Conservation (phyloP, 2,329 filamentous ascomycete species). For the Zopfia rhizophila region DNA sequence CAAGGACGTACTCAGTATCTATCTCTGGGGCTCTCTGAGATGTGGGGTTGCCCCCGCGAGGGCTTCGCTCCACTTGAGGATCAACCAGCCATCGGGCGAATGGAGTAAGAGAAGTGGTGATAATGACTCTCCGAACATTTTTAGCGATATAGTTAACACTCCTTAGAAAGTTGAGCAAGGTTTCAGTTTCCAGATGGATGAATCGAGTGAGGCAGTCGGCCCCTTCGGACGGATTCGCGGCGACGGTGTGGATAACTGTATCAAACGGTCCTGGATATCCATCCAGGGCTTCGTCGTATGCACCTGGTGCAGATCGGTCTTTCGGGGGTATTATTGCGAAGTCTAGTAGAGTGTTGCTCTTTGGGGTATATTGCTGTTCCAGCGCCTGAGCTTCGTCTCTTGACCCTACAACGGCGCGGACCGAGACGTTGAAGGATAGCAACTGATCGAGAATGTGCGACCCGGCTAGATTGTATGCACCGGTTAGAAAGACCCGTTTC, state of each 20-base stretch:
- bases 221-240: constrained; percentile 29
- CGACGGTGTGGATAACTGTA: constrained; percentile 37
- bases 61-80: constrained; percentile 20
- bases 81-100: constrained; percentile 40
- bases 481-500: constrained; percentile 37
- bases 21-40: constrained; percentile 21
- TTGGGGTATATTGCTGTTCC: constrained; percentile 27
- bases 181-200: constrained; percentile 35
- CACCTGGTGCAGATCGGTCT: constrained; percentile 25
- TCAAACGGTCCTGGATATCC: constrained; percentile 32
- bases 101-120: constrained; percentile 34
- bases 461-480: constrained; percentile 35
- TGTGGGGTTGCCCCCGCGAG: constrained; percentile 14
- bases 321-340: constrained; percentile 28
- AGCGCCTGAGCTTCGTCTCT: constrained; percentile 28
- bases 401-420: constrained; percentile 38
- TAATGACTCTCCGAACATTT: constrained; percentile 34
- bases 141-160: constrained; percentile 27
- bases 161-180: constrained; percentile 30
- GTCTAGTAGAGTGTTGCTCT: constrained; percentile 27
- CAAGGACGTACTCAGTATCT: constrained; percentile 37
- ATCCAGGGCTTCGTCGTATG: constrained; percentile 32
- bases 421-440: constrained; percentile 31
- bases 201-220: constrained; percentile 40
- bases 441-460: constrained; percentile 39